Evolutionary conservation across 345 rosid genomes (phyloP).

Genomic region (Salix purpurea): DNA sequence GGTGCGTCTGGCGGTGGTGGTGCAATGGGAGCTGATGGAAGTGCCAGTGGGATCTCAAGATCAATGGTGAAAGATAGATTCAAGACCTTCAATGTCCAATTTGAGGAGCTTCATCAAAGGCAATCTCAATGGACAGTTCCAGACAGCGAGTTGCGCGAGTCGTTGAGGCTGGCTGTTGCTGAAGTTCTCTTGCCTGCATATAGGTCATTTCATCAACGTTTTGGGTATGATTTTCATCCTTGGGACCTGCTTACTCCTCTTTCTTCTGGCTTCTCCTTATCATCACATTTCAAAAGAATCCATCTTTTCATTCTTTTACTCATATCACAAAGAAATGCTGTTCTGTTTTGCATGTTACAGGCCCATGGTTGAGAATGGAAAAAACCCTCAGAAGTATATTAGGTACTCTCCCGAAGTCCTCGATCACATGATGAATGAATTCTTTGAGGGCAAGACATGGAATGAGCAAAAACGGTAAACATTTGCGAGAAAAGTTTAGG

Average conservation of each 20-base stretch:
- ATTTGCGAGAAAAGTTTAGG: not conserved
- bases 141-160: constrained; percentile 88
- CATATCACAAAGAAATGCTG: too few species aligned
- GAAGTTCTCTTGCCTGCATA: constrained; percentile 95
- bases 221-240: constrained; percentile 43
- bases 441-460: constrained; percentile 90
- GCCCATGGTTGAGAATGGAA: constrained; percentile 83
- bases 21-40: constrained; percentile 24
- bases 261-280: not conserved
- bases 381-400: constrained; percentile 77
- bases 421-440: constrained; percentile 84
- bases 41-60: constrained; percentile 53
- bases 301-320: not conserved
- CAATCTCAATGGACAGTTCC: constrained; percentile 99
- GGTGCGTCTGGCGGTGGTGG: constrained; percentile 23
- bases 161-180: constrained; percentile 91
- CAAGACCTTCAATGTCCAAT: constrained; percentile 78
- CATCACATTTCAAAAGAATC: not conserved
- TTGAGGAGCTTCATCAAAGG: constrained; percentile 87
- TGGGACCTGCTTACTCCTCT: not conserved
- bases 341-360: constrained; percentile 26
- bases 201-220: constrained; percentile 84
- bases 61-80: constrained; percentile 80
- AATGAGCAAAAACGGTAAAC: constrained; percentile 68
- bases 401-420: constrained; percentile 72